Conservation (phyloP, 257 asterid genomes). For the Forsythia suspensa region DNA sequence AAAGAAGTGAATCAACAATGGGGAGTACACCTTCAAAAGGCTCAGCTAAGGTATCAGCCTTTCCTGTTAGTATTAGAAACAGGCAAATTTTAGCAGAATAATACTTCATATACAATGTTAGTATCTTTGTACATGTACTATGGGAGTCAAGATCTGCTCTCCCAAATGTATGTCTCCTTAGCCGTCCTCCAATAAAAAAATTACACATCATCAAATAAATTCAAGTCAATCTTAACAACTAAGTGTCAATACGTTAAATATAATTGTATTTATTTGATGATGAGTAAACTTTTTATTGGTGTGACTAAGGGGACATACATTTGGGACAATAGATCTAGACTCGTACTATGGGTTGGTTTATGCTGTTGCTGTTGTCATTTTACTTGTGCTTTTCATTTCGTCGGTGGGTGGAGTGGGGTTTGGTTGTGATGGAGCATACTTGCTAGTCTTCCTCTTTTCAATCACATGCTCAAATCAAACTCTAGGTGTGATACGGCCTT, state of each 20-base stretch:
- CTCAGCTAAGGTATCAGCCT: slow-evolving; percentile 60
- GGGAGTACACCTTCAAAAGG: slow-evolving; percentile 61
- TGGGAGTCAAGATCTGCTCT: too few relatives aligned
- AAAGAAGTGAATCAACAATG: slow-evolving; percentile 30
- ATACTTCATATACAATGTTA: not conserved
- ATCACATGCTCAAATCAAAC: not conserved
- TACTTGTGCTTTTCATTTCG: not conserved
- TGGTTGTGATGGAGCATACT: not conserved
- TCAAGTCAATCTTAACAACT: too few relatives aligned
- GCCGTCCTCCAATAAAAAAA: too few relatives aligned
- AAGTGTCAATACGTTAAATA: too few relatives aligned
- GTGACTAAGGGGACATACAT: too few relatives aligned
- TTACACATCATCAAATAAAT: too few relatives aligned
- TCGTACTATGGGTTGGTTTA: not conserved
- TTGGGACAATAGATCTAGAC: too few relatives aligned
- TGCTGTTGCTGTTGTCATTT: not conserved
- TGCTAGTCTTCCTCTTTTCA: not conserved
- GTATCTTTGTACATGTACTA: not conserved
- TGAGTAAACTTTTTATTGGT: too few relatives aligned
- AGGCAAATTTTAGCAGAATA: not conserved
- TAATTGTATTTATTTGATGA: too few relatives aligned
- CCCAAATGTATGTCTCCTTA: too few relatives aligned
- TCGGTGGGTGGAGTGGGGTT: not conserved
- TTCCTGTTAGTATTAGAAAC: not conserved
- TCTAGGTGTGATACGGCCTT: not conserved